Evolutionary conservation across 2,329 filamentous ascomycete species (phyloP).

Genomic region (Boeremia exigua): DNA sequence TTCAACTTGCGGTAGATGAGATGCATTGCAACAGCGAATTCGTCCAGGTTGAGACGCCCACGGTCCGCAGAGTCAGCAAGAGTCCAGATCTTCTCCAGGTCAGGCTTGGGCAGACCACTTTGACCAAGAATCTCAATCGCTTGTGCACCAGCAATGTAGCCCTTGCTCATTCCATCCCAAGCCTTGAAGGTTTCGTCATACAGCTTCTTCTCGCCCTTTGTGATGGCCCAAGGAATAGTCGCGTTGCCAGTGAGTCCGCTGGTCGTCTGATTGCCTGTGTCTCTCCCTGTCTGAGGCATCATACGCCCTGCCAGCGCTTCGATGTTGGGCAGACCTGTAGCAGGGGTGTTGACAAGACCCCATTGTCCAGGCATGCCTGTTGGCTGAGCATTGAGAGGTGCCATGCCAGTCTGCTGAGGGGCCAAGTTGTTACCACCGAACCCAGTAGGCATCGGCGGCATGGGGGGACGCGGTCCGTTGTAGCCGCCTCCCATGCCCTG

Average conservation of each 20-base stretch:
- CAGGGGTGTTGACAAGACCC: constrained; percentile 95
- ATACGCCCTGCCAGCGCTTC: constrained; percentile 90
- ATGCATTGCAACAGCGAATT: constrained; percentile 99
- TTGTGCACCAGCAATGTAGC: constrained; percentile 87
- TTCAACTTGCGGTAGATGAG: constrained; percentile 97
- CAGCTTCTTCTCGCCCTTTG: constrained; percentile 96
- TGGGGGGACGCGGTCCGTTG: constrained; percentile 77
- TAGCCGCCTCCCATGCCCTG: constrained; percentile 81
- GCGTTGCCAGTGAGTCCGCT: constrained; percentile 90
- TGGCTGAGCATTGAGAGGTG: constrained; percentile 84
- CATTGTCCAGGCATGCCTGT: constrained; percentile 93
- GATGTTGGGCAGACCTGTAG: constrained; percentile 89
- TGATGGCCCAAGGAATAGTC: constrained; percentile 97
- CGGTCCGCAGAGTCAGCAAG: constrained; percentile 93
- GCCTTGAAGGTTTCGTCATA: constrained; percentile 95
- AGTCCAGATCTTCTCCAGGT: constrained; percentile 93
- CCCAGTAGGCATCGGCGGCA: constrained; percentile 75
- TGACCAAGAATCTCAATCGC: constrained; percentile 98
- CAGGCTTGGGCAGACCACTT: constrained; percentile 87
- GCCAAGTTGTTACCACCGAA: constrained; percentile 56
- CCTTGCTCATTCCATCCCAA: constrained; percentile 94
- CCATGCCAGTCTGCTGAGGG: constrained; percentile 67
- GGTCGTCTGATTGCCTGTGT: constrained; percentile 79
- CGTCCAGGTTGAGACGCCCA: constrained; percentile 91
- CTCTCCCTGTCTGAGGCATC: constrained; percentile 95